Percentiles rank a stretch among this genome's conserved stretches.
Conservation (phyloP, 2,329 filamentous ascomycete species). For the Diplodia scrobiculata region DNA sequence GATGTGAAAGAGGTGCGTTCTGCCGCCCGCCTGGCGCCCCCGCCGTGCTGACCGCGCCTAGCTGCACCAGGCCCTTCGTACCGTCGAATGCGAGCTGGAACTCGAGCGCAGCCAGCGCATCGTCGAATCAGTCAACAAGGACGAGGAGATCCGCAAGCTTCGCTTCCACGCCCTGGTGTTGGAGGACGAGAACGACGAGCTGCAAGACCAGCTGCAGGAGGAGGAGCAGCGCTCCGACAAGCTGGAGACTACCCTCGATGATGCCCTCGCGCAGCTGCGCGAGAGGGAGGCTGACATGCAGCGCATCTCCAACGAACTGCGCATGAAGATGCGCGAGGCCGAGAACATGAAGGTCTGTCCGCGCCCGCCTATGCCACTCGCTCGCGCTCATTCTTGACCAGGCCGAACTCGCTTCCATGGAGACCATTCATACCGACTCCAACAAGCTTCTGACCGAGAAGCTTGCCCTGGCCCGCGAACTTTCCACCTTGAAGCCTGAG, state of each 20-base stretch:
- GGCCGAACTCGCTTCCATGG: slow-evolving; percentile 72
- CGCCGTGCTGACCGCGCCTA: slow-evolving; percentile 32
- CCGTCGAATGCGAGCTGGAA: slow-evolving; percentile 64
- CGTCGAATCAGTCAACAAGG: slow-evolving; percentile 68
- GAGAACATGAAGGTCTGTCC: slow-evolving; percentile 59
- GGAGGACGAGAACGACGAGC: slow-evolving; percentile 70
- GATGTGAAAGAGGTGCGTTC: slow-evolving; percentile 42
- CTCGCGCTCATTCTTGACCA: slow-evolving; percentile 42
- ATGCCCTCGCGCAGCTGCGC: slow-evolving; percentile 51
- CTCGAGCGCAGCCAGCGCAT: slow-evolving; percentile 68
- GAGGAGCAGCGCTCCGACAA: slow-evolving; percentile 63
- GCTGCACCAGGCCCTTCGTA: slow-evolving; percentile 56
- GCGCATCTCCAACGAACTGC: slow-evolving; percentile 55
- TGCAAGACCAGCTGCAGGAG: slow-evolving; percentile 64
- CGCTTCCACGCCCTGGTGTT: slow-evolving; percentile 70
- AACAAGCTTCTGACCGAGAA: slow-evolving; percentile 70
- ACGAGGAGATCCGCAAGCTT: slow-evolving; percentile 72
- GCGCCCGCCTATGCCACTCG: not conserved
- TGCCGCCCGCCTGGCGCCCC: not conserved
- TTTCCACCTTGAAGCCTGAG: slow-evolving; percentile 62
- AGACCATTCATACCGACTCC: slow-evolving; percentile 67
- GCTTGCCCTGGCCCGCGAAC: slow-evolving; percentile 61
- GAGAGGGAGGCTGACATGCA: slow-evolving; percentile 51
- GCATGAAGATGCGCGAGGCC: slow-evolving; percentile 57
- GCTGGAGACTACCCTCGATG: slow-evolving; percentile 55